A percentile compares a stretch with the other conserved stretches of the same genome.
Conservation (phyloP, 345 rosid species). For the Sisymbrium altissimum region DNA sequence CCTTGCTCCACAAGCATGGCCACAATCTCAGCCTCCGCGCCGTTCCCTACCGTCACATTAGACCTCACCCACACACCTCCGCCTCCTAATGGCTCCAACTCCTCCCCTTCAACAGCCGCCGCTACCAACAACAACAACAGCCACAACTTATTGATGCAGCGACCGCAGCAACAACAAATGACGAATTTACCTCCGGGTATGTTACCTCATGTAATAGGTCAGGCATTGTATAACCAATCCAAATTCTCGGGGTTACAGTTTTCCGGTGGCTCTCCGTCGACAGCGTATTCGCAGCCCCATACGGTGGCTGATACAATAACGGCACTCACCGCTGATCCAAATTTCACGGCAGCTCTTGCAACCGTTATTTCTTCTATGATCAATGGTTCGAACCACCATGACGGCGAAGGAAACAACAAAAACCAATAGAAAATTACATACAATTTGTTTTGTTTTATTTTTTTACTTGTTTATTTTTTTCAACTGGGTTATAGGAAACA, state of each 20-base stretch:
- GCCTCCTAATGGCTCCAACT: constrained; percentile 29
- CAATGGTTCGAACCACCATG: constrained; percentile 42
- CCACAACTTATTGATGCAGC: constrained; percentile 21
- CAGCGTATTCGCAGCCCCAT: constrained; percentile 22
- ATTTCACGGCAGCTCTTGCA: constrained; percentile 89
- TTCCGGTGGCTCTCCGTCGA: constrained; percentile 37
- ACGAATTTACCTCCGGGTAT: constrained; percentile 16
- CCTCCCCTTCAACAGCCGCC: constrained; percentile 40
- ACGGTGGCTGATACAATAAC: constrained; percentile 56
- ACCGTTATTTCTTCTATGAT: constrained; percentile 85
- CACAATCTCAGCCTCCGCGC: constrained; percentile 94
- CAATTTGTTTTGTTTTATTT: background rate
- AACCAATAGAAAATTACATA: constrained; percentile 14
- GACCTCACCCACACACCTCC: constrained; percentile 72
- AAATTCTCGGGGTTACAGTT: constrained; percentile 86
- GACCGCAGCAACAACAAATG: constrained; percentile 23
- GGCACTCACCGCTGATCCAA: constrained; percentile 88
- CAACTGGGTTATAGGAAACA: constrained; percentile 20
- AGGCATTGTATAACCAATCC: constrained; percentile 72
- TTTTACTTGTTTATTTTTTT: background rate
- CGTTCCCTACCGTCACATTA: constrained; percentile 89
- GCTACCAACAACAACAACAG: constrained; percentile 30
- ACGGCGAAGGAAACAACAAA: constrained; percentile 29
- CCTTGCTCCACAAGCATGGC: constrained; percentile 93
- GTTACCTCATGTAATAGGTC: constrained; percentile 64